Conservation (phyloP, 306 rosid genomes). For the Prunus dulcis region DNA sequence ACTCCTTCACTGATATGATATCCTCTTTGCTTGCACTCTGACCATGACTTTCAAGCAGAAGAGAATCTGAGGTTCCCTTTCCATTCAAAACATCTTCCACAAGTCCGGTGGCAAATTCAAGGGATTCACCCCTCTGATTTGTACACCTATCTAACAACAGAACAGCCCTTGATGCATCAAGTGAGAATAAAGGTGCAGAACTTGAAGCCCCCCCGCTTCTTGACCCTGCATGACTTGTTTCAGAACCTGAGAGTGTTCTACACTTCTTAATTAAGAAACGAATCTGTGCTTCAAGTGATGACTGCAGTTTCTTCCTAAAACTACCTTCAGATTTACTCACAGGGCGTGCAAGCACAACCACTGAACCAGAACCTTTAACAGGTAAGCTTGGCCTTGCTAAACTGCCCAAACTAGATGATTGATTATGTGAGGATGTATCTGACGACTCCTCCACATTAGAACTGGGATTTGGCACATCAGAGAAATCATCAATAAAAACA, state of each 20-base stretch:
- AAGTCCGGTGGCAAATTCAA: conserved; percentile 67
- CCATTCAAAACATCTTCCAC: conserved; percentile 81
- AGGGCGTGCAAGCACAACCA: conserved; percentile 88
- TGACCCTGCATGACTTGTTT: conserved; percentile 55
- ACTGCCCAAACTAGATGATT: conserved; percentile 50
- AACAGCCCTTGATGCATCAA: conserved; percentile 84
- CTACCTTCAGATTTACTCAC: conserved; percentile 79
- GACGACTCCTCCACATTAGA: conserved; percentile 53
- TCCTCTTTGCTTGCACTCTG: conserved; percentile 69
- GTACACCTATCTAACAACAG: conserved; percentile 62
- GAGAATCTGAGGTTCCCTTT: conserved; percentile 81
- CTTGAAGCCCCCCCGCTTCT: conserved; percentile 56
- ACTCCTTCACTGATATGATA: conserved; percentile 70
- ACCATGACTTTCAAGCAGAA: conserved; percentile 76
- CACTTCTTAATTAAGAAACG: conserved; percentile 81
- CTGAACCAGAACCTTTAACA: conserved; percentile 74
- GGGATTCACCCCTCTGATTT: conserved; percentile 62
- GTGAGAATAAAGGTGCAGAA: conserved; percentile 70
- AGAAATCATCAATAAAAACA: conserved; percentile 78
- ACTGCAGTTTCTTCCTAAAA: conserved; percentile 73
- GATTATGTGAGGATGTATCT: conserved; percentile 49
- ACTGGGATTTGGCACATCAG: conserved; percentile 41
- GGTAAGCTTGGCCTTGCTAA: conserved; percentile 53
- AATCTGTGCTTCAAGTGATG: conserved; percentile 84
- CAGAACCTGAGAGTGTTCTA: conserved; percentile 65